Evolutionary conservation across 495 filamentous ascomycete species (phyloP), one percentile per base, ranked within the genome.

Genomic region (Tuber indicum): DNA sequence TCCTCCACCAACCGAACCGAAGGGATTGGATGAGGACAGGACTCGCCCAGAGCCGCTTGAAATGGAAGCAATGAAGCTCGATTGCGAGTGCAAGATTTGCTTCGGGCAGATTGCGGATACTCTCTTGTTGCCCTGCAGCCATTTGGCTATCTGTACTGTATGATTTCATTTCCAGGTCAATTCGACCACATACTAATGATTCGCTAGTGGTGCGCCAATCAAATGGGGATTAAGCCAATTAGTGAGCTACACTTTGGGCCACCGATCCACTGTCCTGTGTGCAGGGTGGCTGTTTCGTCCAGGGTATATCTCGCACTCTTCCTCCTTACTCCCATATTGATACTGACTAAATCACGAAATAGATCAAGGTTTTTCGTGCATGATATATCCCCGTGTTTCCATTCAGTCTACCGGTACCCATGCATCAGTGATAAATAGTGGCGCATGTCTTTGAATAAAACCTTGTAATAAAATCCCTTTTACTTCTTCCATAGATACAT

Each of bases 31-130:
- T 71, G 79, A 82, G n/a, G 83, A 85, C 42, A 78, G 83, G 6
- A 83, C 77, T n/a, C 80, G 87, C 14, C 89, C 89, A 1, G 81
- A 84, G 26, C 86, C 88, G 3, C 84, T 87, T 75, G 85, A 85
- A 46, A 83, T 86, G 5, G 86, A 85, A 5, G 85, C 87, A 41
- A 81, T 89, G 84, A 86, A 81, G 46, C 79, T 89, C 42, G 87
- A 86, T 39, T 83, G 89, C 72, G 86, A 88, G 74, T 90, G 89
- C 78, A 87, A 87, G 74, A 84, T 89, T 44, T 90, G 89, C 80
- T 87, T 87, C 75, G 84, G 81, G 0, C 89, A 90, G 80, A 45
- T 88, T 3, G 86, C 89, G 14, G 87, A 89, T 82, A 88, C 87
- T 0, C 86, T 87, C 21, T 75, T 89, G 17, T 80, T 90, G 21